phyloP scores from a whole-genome alignment of 805 yeast genomes.

The Myxozyma melibiosi region DNA sequence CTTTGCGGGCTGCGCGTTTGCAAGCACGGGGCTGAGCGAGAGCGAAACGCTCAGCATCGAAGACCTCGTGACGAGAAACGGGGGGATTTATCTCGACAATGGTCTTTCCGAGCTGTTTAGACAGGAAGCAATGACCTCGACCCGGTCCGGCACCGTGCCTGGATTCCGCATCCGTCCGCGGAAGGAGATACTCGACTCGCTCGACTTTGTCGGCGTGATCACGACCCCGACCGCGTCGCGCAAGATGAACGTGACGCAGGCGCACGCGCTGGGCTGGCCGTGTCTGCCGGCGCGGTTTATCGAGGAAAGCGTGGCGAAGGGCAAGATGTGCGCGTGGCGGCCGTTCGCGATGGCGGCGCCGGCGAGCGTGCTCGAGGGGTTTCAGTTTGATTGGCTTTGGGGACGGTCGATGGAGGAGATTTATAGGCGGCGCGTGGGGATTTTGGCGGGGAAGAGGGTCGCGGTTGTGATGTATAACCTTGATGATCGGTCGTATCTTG shows the following conservation, averaged over 20 bases:
- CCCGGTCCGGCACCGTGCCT: neutral
- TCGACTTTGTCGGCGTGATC: conserved; percentile 24
- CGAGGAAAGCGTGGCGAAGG: neutral
- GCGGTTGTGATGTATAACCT: conserved; percentile 4
- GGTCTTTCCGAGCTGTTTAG: conserved; percentile 21
- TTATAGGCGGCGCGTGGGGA: conserved; percentile 2
- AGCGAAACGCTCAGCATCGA: no score
- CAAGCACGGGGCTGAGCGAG: conserved; percentile 15
- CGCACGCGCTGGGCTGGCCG: conserved; percentile 35
- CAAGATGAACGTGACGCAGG: conserved; percentile 28
- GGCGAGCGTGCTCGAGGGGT: conserved; percentile 1
- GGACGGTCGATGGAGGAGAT: conserved; percentile 13
- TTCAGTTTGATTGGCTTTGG: conserved; percentile 8
- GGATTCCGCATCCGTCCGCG: conserved; percentile 8
- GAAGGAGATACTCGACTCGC: neutral
- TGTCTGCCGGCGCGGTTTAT: conserved; percentile 28
- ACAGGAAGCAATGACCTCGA: neutral
- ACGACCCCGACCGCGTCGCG: conserved; percentile 16
- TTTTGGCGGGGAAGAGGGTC: conserved; percentile 14
- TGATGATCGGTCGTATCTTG: conserved; percentile 1
- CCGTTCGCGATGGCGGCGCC: conserved; percentile 8
- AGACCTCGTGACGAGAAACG: conserved; percentile 9
- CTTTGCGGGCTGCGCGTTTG: conserved; percentile 22
- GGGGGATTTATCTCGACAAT: conserved; percentile 25
- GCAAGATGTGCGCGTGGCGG: conserved; percentile 24